phyloP scores from a whole-genome alignment of 2,329 filamentous ascomycete genomes.

The Cladobotryum protrusum region DNA sequence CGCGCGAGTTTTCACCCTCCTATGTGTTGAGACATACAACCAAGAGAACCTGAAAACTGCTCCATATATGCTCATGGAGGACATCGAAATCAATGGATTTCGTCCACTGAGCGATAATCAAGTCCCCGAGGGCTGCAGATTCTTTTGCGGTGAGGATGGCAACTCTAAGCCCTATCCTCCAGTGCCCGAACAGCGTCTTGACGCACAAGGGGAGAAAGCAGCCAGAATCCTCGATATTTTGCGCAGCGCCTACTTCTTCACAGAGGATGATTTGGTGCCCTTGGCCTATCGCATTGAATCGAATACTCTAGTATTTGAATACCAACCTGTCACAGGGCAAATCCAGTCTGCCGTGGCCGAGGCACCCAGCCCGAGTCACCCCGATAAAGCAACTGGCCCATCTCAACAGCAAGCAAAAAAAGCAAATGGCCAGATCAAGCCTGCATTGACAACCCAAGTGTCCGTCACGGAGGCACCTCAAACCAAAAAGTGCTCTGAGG shows the following conservation, averaged over 20 bases:
- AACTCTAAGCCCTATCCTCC: constrained; percentile 35
- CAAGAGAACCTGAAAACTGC: constrained; percentile 32
- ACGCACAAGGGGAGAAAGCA: constrained; percentile 31
- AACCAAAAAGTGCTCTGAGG: too few relatives aligned
- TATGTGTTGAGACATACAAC: constrained; percentile 39
- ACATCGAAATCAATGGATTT: constrained; percentile 41
- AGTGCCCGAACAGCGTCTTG: constrained; percentile 25
- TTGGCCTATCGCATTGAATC: constrained; percentile 26
- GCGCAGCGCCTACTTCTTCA: constrained; percentile 42
- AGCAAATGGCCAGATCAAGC: neutral
- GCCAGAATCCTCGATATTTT: constrained; percentile 45
- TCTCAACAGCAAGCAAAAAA: neutral
- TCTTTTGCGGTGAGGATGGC: constrained; percentile 29
- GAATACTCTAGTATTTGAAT: constrained; percentile 28
- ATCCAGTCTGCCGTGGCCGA: neutral
- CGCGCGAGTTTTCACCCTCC: constrained; percentile 40
- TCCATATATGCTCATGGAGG: constrained; percentile 47
- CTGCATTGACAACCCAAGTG: neutral
- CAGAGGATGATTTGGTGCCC: constrained; percentile 35
- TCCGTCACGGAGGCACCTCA: too few relatives aligned
- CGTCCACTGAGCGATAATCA: constrained; percentile 33
- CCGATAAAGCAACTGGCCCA: neutral
- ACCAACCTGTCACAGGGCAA: constrained; percentile 14
- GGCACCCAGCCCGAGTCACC: neutral
- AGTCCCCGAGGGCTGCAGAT: constrained; percentile 35